A percentile compares a stretch with the other conserved stretches of the same genome.
These are phyloP conservation scores for Primulina eburnea DNA, from an alignment of 257 asterid genomes.

Conservation along the genomic window DNA sequence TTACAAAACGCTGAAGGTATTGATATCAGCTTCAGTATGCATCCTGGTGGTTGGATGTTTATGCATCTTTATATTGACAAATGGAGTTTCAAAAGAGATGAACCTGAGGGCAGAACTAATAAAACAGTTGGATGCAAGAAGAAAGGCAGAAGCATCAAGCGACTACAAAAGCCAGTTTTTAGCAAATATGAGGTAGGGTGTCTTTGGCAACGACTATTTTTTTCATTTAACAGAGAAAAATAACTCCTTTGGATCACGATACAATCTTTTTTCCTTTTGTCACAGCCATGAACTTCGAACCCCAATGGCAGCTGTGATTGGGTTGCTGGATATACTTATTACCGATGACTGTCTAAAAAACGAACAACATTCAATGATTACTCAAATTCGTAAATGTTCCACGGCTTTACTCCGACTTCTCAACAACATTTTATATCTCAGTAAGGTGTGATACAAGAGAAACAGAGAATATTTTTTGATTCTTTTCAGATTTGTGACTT, in stretches of 20 bases:
- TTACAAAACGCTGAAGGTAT: conserved; percentile 56
- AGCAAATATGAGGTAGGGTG: conserved; percentile 82
- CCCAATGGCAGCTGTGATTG: conserved; percentile 99
- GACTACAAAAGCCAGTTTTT: conserved; percentile 91
- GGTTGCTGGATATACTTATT: conserved; percentile 82
- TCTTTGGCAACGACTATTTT: neutral
- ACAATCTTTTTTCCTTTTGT: conserved; percentile 18
- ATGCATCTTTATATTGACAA: conserved; percentile 77
- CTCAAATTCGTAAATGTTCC: conserved; percentile 92
- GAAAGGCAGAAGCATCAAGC: conserved; percentile 93
- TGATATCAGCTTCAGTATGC: conserved; percentile 83
- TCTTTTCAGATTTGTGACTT: neutral
- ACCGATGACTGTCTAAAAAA: conserved; percentile 72
- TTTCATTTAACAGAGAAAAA: neutral
- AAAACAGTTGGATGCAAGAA: conserved; percentile 79
- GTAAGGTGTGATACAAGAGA: conserved; percentile 57
- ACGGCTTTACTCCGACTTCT: conserved; percentile 82
- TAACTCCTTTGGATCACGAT: neutral
- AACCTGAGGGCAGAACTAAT: conserved; percentile 77
- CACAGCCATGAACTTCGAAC: conserved; percentile 90
- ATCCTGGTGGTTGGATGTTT: conserved; percentile 76
- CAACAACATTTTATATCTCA: conserved; percentile 89
- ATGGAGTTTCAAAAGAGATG: conserved; percentile 95
- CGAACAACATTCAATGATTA: conserved; percentile 72
- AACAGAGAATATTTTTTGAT: neutral